Evolutionary conservation across 2,329 filamentous ascomycete species (phyloP).

Genomic region (Colletotrichum sp.): DNA sequence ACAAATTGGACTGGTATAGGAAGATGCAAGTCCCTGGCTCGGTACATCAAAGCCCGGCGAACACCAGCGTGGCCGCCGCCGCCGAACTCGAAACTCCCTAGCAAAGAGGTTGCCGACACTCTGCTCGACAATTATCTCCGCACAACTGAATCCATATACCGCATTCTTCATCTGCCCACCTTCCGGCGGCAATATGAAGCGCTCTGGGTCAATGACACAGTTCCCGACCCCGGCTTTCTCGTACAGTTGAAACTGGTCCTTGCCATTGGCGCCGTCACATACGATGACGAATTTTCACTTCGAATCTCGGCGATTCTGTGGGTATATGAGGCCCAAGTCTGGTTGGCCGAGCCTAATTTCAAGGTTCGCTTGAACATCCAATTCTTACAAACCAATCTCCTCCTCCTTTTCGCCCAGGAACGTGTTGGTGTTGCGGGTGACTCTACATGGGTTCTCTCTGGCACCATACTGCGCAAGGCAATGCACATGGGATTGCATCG

Average conservation of each 20-base stretch:
- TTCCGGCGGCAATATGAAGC: conserved; percentile 55
- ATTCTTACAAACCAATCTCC: conserved; percentile 51
- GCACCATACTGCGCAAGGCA: conserved; percentile 47
- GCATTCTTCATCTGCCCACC: conserved; percentile 56
- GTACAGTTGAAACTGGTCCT: conserved; percentile 63
- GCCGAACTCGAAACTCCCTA: conserved; percentile 49
- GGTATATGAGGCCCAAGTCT: conserved; percentile 62
- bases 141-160: conserved; percentile 51
- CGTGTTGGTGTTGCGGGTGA: conserved; percentile 42
- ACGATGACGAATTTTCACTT: conserved; percentile 56
- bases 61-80: conserved; percentile 51
- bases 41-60: conserved; percentile 54
- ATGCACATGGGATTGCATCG: conserved; percentile 56
- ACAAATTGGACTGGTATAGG: conserved; percentile 41
- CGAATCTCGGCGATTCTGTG: conserved; percentile 56
- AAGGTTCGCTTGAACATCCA: conserved; percentile 56
- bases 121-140: conserved; percentile 55
- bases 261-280: conserved; percentile 57
- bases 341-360: conserved; percentile 56
- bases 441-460: conserved; percentile 52
- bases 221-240: conserved; percentile 47
- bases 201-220: conserved; percentile 44
- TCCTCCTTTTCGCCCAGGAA: conserved; percentile 49
- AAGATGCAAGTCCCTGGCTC: conserved; percentile 58
- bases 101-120: conserved; percentile 46